Percentiles rank a stretch among this genome's conserved stretches.
These are phyloP conservation scores for Camellia oleifera DNA, from an alignment of 179 eudicot species.

Conservation along the genomic window DNA sequence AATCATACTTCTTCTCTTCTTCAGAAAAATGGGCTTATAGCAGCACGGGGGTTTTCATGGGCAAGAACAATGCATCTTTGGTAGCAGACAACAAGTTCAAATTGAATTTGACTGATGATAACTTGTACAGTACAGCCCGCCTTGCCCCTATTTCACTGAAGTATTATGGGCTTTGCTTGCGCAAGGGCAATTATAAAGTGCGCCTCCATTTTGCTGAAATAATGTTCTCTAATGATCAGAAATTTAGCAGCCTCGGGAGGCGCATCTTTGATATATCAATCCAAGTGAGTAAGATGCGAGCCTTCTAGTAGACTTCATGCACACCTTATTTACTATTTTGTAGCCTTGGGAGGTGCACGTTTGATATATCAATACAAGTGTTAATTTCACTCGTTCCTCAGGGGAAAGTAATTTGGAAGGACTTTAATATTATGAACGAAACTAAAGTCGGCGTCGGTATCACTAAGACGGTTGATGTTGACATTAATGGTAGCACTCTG, in stretches of 20 bases:
- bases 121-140: conserved; percentile 66
- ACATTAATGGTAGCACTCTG: conserved; percentile 60
- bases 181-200: conserved; percentile 66
- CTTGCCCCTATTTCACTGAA: conserved; percentile 69
- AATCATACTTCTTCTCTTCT: too few relatives aligned
- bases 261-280: conserved; percentile 77
- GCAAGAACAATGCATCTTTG: too few relatives aligned
- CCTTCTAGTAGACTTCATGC: background rate
- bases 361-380: background rate
- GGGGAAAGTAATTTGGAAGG: conserved; percentile 57
- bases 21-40: too few relatives aligned
- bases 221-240: conserved; percentile 46
- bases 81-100: too few relatives aligned
- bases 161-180: conserved; percentile 76
- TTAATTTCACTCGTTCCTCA: conserved; percentile 18
- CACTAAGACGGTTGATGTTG: conserved; percentile 38
- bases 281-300: conserved; percentile 37
- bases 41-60: too few relatives aligned
- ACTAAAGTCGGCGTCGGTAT: conserved; percentile 41
- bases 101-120: conserved; percentile 27
- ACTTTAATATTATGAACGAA: conserved; percentile 50
- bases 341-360: background rate
- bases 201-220: conserved; percentile 91
- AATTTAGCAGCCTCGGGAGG: conserved; percentile 56
- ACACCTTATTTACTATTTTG: background rate